Evolutionary conservation across 345 rosid genomes (phyloP).

Genomic region (Leavenworthia alabamica): DNA sequence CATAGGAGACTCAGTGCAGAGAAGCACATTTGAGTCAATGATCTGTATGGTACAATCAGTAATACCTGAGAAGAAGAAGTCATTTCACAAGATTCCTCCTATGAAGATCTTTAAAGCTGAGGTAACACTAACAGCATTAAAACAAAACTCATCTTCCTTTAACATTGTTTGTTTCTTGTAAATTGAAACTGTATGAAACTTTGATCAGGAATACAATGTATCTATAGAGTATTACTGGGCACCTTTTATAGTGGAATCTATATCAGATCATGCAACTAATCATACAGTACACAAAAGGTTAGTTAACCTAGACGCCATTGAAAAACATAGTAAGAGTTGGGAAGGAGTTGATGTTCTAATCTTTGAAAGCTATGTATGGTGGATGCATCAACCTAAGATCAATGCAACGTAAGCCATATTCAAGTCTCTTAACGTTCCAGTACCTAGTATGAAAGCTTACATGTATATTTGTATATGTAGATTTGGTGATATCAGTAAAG

Average conservation of each 20-base stretch:
- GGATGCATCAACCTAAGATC: slow-evolving; percentile 83
- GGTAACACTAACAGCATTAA: too few relatives aligned
- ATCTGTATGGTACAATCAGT: slow-evolving; percentile 75
- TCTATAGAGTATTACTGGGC: slow-evolving; percentile 94
- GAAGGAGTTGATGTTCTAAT: slow-evolving; percentile 62
- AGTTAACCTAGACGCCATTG: slow-evolving; percentile 72
- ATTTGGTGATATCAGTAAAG: slow-evolving; percentile 39
- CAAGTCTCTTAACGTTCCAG: not conserved
- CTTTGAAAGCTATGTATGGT: slow-evolving; percentile 92
- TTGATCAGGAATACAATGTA: slow-evolving; percentile 65
- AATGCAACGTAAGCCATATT: slow-evolving; percentile 64
- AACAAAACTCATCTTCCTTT: slow-evolving; percentile 5
- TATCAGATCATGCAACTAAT: slow-evolving; percentile 88
- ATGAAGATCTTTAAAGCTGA: slow-evolving; percentile 81
- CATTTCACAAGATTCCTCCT: slow-evolving; percentile 66
- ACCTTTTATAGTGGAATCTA: slow-evolving; percentile 80
- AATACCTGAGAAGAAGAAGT: slow-evolving; percentile 60
- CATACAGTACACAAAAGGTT: slow-evolving; percentile 70
- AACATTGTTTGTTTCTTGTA: too few relatives aligned
- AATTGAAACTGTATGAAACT: not conserved
- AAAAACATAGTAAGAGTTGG: slow-evolving; percentile 78
- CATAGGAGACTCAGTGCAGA: slow-evolving; percentile 86
- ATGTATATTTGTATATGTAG: slow-evolving; percentile 38
- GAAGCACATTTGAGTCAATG: slow-evolving; percentile 91
- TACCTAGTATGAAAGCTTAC: not conserved